These are phyloP conservation scores for Torrubiella hemipterigena DNA, from an alignment of 2,329 filamentous ascomycete species.

Conservation along the genomic window DNA sequence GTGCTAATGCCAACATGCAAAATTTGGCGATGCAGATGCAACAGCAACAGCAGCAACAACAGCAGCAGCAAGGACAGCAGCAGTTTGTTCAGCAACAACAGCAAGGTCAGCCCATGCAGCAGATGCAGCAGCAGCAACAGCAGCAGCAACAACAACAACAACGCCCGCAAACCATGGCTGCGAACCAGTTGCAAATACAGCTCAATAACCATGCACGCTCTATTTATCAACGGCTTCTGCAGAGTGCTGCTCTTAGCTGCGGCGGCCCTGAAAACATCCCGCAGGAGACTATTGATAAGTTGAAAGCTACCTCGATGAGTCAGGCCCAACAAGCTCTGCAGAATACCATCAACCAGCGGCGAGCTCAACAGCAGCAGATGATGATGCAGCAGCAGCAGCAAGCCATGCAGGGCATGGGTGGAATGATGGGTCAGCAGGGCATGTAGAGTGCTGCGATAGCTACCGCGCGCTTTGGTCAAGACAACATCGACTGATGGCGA, in stretches of 20 bases:
- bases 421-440: slow-evolving; percentile 38
- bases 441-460: no score
- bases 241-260: slow-evolving; percentile 19
- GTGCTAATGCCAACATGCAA: slow-evolving; percentile 15
- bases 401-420: slow-evolving; percentile 39
- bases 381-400: slow-evolving; percentile 25
- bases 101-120: slow-evolving; percentile 18
- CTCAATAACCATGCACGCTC: slow-evolving; percentile 19
- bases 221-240: slow-evolving; percentile 28
- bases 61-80: slow-evolving; percentile 15
- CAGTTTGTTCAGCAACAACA: slow-evolving; percentile 16
- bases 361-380: slow-evolving; percentile 18
- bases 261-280: slow-evolving; percentile 34
- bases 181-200: slow-evolving; percentile 17
- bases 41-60: slow-evolving; percentile 19
- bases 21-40: slow-evolving; percentile 18
- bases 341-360: slow-evolving; percentile 17
- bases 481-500: no score
- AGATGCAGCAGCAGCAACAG: slow-evolving; percentile 13
- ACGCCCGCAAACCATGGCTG: slow-evolving; percentile 18
- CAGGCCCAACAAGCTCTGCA: slow-evolving; percentile 26
- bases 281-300: slow-evolving; percentile 27
- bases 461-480: no score
- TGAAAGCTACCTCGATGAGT: slow-evolving; percentile 28
- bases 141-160: slow-evolving; percentile 20